These are phyloP conservation scores for Mycena vitilis DNA, from an alignment of 768 basidiomycete genomes.

Conservation along the genomic window DNA sequence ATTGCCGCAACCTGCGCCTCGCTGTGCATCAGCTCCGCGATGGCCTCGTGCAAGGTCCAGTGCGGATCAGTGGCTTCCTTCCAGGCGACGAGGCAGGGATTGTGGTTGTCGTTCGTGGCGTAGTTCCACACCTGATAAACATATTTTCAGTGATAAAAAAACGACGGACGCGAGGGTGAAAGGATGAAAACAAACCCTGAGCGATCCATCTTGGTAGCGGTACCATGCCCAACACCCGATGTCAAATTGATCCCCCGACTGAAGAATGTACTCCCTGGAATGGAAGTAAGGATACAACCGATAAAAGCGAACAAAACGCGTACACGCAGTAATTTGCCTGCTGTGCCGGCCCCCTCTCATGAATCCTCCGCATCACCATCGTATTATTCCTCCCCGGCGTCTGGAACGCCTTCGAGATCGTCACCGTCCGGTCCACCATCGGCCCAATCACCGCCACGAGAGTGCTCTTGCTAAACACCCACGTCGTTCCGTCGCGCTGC, in stretches of 20 bases:
- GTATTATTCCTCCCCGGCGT: neutral
- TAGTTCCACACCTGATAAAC: constrained; percentile 8
- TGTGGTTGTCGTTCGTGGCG: neutral
- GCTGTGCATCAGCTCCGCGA: neutral
- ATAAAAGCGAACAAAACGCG: neutral
- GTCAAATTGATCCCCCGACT: neutral
- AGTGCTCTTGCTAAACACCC: neutral
- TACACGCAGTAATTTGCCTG: neutral
- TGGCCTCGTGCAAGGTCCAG: constrained; percentile 7
- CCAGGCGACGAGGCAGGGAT: constrained; percentile 1
- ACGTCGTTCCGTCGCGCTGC: neutral
- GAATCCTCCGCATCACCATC: constrained; percentile 1
- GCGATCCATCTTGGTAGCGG: neutral
- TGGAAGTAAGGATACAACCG: neutral
- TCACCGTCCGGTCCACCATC: neutral
- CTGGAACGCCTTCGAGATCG: neutral
- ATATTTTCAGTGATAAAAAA: no score
- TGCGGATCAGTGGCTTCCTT: constrained; percentile 7
- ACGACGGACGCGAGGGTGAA: neutral
- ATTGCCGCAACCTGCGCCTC: neutral
- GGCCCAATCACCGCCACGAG: constrained; percentile 3
- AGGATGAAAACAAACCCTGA: neutral
- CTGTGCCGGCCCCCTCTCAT: neutral
- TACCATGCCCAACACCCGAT: constrained; percentile 18
- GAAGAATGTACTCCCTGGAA: constrained; percentile 12